Evolutionary conservation across 106 monocot species (phyloP).

Genomic region (Phalaenopsis equestris): DNA sequence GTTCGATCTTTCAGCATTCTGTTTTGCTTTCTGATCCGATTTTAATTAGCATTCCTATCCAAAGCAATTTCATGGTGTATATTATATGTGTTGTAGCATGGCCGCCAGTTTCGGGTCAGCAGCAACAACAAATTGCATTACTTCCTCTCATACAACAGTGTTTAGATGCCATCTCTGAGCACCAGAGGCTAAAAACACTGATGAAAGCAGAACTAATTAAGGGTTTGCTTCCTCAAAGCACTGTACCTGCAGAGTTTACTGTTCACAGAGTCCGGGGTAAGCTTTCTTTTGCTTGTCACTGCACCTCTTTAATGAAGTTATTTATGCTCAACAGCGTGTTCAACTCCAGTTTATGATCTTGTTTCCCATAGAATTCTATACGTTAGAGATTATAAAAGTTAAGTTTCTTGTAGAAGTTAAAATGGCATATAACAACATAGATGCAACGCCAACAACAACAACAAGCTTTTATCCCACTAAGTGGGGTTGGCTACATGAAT

Average conservation of each 20-base stretch:
- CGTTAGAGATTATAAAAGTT: not conserved
- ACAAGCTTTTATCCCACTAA: too few species aligned
- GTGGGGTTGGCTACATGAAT: too few species aligned
- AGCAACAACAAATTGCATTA: conserved; percentile 45
- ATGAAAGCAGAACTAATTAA: conserved; percentile 96
- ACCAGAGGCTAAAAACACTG: conserved; percentile 80
- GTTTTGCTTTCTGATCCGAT: not conserved
- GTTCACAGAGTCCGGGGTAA: conserved; percentile 74
- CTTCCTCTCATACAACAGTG: conserved; percentile 67
- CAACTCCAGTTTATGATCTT: not conserved
- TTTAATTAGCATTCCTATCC: not conserved
- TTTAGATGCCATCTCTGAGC: conserved; percentile 78
- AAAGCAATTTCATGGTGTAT: not conserved
- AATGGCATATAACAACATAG: not conserved
- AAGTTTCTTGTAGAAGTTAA: not conserved
- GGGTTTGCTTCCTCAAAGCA: conserved; percentile 75
- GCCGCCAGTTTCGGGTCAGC: conserved; percentile 22
- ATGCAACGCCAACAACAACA: too few species aligned
- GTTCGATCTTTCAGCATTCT: not conserved
- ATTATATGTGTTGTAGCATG: conserved; percentile 21
- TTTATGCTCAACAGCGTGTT: not conserved
- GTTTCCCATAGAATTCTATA: not conserved
- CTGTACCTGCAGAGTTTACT: conserved; percentile 68
- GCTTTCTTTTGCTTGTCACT: not conserved
- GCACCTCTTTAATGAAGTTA: not conserved